These are phyloP conservation scores for Colletotrichum agaves DNA, from an alignment of 2,329 filamentous ascomycete genomes.

Conservation along the genomic window DNA sequence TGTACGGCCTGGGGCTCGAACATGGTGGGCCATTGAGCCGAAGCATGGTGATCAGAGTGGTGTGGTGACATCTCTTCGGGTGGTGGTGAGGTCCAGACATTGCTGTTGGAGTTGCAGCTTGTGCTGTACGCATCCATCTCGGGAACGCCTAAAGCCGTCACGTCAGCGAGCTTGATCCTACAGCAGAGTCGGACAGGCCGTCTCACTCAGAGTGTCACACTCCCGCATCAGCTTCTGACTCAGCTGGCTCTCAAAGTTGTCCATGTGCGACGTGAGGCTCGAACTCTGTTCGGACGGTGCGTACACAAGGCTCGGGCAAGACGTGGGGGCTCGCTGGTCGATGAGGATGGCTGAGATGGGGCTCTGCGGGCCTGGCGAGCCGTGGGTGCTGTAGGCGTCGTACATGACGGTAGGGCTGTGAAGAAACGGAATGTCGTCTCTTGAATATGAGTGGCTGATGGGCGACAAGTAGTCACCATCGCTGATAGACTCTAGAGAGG, in stretches of 20 bases:
- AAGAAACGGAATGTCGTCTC: constrained; percentile 62
- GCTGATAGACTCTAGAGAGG: constrained; percentile 68
- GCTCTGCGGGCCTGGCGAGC: constrained; percentile 65
- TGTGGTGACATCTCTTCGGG: constrained; percentile 58
- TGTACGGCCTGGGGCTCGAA: constrained; percentile 59
- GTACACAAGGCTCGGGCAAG: constrained; percentile 70
- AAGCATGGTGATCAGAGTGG: constrained; percentile 53
- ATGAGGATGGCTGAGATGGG: constrained; percentile 66
- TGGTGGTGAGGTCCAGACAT: constrained; percentile 59
- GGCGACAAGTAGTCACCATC: constrained; percentile 73
- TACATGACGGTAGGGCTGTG: constrained; percentile 66
- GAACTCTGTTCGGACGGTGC: constrained; percentile 70
- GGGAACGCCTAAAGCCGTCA: constrained; percentile 57
- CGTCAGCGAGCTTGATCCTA: constrained; percentile 38
- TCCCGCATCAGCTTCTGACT: constrained; percentile 64
- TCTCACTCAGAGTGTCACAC: constrained; percentile 66
- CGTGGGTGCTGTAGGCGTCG: constrained; percentile 64
- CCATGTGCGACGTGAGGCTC: constrained; percentile 69
- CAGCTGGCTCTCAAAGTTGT: constrained; percentile 66
- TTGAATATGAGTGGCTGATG: constrained; percentile 65
- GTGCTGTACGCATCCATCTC: constrained; percentile 64
- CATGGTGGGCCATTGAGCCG: constrained; percentile 60
- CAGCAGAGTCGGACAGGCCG: constrained; percentile 38
- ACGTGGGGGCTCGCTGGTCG: constrained; percentile 65
- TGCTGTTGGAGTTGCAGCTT: constrained; percentile 59